Percentiles rank a stretch among this genome's conserved stretches.
Evolutionary conservation across 179 eudicot species (phyloP).

Genomic region (Amaranthus tricolor): DNA sequence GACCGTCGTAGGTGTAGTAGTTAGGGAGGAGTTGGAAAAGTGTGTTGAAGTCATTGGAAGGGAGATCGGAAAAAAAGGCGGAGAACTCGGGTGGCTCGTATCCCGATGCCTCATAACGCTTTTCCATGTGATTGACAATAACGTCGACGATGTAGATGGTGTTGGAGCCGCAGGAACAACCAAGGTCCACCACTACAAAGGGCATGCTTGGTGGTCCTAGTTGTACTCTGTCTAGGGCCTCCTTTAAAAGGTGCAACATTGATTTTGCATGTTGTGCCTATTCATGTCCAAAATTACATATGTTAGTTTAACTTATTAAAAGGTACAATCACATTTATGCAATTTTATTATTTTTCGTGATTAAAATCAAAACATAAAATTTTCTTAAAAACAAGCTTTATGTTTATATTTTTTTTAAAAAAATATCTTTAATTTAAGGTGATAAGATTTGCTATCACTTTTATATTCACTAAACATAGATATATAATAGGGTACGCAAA

Average conservation of each 20-base stretch:
- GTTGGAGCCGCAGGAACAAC: constrained; percentile 82
- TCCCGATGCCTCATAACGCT: constrained; percentile 62
- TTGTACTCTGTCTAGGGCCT: constrained; percentile 65
- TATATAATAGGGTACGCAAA: too few species aligned
- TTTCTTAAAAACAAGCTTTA: too few species aligned
- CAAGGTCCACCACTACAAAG: constrained; percentile 78
- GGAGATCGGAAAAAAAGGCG: constrained; percentile 86
- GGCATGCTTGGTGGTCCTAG: constrained; percentile 44
- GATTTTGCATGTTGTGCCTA: constrained; percentile 91
- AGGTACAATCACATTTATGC: too few species aligned
- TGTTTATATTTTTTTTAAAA: too few species aligned
- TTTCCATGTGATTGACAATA: constrained; percentile 66
- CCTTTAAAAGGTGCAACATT: constrained; percentile 75
- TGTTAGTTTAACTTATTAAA: too few species aligned
- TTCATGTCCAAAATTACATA: background rate
- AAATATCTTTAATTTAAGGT: too few species aligned
- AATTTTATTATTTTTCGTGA: too few species aligned
- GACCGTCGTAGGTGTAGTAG: constrained; percentile 21
- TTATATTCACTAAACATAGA: too few species aligned
- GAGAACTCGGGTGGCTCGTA: constrained; percentile 72
- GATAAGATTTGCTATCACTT: too few species aligned
- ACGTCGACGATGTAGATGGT: constrained; percentile 64
- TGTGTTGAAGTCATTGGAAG: constrained; percentile 93
- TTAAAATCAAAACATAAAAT: too few species aligned
- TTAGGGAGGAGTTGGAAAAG: constrained; percentile 87